Conservation (phyloP, 176 grass and related monocot genomes). For the Oryza brachyantha region DNA sequence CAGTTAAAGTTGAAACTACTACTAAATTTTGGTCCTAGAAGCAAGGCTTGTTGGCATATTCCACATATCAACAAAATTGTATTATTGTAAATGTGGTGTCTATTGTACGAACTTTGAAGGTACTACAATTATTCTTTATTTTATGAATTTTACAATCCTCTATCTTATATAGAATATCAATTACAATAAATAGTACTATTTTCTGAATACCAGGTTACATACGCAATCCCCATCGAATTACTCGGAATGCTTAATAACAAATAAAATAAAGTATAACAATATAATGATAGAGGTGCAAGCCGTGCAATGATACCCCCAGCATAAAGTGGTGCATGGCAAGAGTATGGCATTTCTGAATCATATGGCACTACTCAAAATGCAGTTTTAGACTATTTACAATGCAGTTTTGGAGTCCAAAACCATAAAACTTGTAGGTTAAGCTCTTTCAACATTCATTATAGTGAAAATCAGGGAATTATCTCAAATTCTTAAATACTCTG, state of each 20-base stretch:
- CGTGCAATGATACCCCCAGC: not conserved
- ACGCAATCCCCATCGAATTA: not conserved
- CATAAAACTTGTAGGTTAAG: not conserved
- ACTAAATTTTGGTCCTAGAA: conserved; percentile 6
- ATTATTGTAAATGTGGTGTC: conserved; percentile 1
- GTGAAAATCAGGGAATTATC: no score
- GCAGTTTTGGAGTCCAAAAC: not conserved
- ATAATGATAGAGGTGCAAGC: not conserved
- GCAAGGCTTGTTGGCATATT: not conserved
- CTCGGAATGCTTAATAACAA: not conserved
- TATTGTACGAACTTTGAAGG: not conserved
- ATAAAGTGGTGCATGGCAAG: not conserved
- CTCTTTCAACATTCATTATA: no score
- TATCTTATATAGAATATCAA: conserved; percentile 1
- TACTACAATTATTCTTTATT: not conserved
- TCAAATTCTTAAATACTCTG: not conserved
- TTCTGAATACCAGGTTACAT: not conserved
- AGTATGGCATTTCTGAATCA: not conserved
- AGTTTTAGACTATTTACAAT: not conserved
- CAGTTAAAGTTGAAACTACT: conserved; percentile 23
- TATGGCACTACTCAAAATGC: not conserved
- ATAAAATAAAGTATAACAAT: not conserved
- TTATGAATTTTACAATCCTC: not conserved
- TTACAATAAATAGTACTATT: not conserved
- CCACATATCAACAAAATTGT: conserved; percentile 5